Conservation (phyloP, 768 basidiomycete species). For the Hydnum rufescens region DNA sequence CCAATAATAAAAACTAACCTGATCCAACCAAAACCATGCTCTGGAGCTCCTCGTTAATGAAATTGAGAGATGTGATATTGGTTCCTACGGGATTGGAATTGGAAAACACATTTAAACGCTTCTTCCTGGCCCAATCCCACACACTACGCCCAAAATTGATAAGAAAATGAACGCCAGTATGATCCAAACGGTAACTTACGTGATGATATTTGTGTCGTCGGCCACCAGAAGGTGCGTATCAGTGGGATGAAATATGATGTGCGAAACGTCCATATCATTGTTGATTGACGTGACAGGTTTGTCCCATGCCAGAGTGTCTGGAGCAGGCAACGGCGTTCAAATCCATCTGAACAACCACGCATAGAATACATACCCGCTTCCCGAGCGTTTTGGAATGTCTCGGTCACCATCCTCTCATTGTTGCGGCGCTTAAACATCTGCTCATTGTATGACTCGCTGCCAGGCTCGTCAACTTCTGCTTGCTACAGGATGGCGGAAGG, state of each 20-base stretch:
- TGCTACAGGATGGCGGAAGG: constrained; percentile 29
- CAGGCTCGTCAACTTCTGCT: constrained; percentile 90
- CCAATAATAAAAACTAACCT: constrained; percentile 27
- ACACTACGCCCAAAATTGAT: constrained; percentile 32
- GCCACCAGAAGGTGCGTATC: constrained; percentile 76
- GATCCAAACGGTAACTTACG: constrained; percentile 24
- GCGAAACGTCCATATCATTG: constrained; percentile 38
- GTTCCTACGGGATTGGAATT: constrained; percentile 74
- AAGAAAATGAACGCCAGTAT: not conserved
- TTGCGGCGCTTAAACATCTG: constrained; percentile 87
- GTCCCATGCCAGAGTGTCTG: constrained; percentile 54
- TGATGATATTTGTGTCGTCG: constrained; percentile 72
- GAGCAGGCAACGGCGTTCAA: not conserved
- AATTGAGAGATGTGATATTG: constrained; percentile 68
- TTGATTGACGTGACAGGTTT: constrained; percentile 46
- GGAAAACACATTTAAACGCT: constrained; percentile 61
- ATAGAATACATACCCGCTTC: constrained; percentile 30
- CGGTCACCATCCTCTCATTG: constrained; percentile 58
- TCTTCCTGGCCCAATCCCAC: constrained; percentile 82
- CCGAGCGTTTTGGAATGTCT: constrained; percentile 50
- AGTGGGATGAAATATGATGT: constrained; percentile 79
- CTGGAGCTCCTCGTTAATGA: constrained; percentile 77
- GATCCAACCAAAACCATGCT: constrained; percentile 79
- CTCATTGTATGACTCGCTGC: constrained; percentile 82
- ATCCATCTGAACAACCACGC: not conserved